Base-by-base conservation (phyloP, 495 filamentous ascomycete genomes). In the Talaromyces ruber region DNA sequence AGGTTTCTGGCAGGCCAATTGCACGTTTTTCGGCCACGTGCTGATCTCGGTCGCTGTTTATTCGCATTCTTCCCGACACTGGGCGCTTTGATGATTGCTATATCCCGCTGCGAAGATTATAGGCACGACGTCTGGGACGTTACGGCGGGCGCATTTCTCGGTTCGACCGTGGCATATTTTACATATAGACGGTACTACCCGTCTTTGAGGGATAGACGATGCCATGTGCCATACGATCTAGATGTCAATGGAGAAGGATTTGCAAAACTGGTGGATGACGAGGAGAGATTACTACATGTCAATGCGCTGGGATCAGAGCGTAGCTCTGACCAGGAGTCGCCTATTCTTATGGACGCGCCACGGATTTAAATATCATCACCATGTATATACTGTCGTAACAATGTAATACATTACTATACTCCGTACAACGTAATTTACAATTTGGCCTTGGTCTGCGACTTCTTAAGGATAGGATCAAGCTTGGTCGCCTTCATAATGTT, bases 401-500 rank as follows among this genome's bases (percentile, higher is more conserved):
- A 25, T 54, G 22, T n/a, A 34, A 30, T 25, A 6, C 25, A 57
- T 57, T 57, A 4, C 28, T 57, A 32, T 57, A 57, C 28, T n/a
- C n/a, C n/a, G n/a, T n/a, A 57, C n/a, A 12, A 18, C 29, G n/a
- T 57, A 60, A 22, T 51, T 12, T 82, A 93, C 76, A 96, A 80
- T 81, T 96, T 97, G 66, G 91, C 85, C 80, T 90, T 92, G 64
- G 81, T 84, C 73, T 88, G 86, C 62, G 92, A 90, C 81, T 92
- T 95, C 83, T 92, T 92, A 64, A 98, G 78, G 70, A 97, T 86
- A 59, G 92, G 91, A 74, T 97, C 91, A 76, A 94, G 87, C 86
- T 95, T 97, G 51, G 94, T 97, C 25, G 94, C 94, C 85, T 95
- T 96, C 95, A 98, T 98, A 55, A 98, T 87, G 75, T 98, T 91